Conservation (phyloP, 352 stramenopile species). For the Globisporangium nodosum region DNA sequence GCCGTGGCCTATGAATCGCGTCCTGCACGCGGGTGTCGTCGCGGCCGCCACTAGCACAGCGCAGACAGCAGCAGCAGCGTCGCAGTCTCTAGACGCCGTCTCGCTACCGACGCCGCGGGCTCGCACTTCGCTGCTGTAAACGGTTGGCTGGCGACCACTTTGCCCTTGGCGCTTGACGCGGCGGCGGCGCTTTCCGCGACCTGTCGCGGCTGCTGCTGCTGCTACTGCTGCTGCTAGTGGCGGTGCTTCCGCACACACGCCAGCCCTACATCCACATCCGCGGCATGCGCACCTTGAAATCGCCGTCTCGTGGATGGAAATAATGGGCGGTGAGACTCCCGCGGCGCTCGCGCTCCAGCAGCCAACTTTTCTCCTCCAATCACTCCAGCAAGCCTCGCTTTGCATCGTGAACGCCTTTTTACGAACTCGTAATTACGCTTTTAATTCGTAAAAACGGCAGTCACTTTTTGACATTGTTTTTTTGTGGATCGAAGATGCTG, state of each 20-base stretch:
- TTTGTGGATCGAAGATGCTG: conserved; percentile 1
- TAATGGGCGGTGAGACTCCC: conserved; percentile 55
- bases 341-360: conserved; percentile 6
- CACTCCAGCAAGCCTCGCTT: conserved; percentile 37
- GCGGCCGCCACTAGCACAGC: neutral
- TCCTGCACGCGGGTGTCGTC: too few relatives aligned
- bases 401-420: conserved; percentile 1
- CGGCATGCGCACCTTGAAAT: conserved; percentile 21
- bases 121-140: neutral
- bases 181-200: too few relatives aligned
- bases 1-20: too few relatives aligned
- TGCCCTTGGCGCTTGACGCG: too few relatives aligned
- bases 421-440: conserved; percentile 14
- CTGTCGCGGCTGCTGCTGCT: conserved; percentile 2
- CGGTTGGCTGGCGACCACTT: neutral
- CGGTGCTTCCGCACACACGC: neutral
- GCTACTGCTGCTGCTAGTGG: neutral
- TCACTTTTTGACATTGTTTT: too few relatives aligned
- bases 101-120: too few relatives aligned
- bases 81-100: neutral
- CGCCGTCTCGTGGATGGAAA: conserved; percentile 82
- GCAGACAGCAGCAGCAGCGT: neutral
- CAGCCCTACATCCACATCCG: neutral
- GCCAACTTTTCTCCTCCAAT: conserved; percentile 64
- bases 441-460: neutral